These are phyloP conservation scores for Mikania micrantha DNA, from an alignment of 129 eudicot genomes.

Conservation along the genomic window DNA sequence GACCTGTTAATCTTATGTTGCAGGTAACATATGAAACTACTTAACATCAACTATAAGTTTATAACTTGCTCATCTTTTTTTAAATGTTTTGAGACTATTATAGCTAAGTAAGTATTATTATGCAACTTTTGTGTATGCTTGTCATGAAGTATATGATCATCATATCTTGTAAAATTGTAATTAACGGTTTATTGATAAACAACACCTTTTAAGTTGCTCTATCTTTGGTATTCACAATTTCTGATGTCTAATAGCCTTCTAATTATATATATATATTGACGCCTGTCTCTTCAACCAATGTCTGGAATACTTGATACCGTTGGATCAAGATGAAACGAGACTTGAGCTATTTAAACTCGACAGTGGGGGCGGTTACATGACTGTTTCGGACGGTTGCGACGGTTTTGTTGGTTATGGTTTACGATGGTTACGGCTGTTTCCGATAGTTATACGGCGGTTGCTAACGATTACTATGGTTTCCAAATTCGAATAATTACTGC, in stretches of 20 bases:
- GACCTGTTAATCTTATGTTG: conserved; percentile 96
- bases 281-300: too few species aligned
- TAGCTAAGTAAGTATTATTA: neutral
- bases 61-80: neutral
- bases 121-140: neutral
- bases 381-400: too few species aligned
- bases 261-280: too few species aligned
- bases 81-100: neutral
- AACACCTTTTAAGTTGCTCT: neutral
- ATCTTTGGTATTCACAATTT: neutral
- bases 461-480: too few species aligned
- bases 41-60: neutral
- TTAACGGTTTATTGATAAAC: neutral
- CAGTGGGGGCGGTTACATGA: too few species aligned
- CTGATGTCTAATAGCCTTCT: neutral
- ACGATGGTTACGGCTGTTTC: too few species aligned
- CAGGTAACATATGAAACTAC: conserved; percentile 45
- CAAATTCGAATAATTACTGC: too few species aligned
- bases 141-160: neutral
- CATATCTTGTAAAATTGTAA: neutral
- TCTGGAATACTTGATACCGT: too few species aligned
- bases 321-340: too few species aligned
- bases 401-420: too few species aligned
- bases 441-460: too few species aligned
- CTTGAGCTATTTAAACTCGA: too few species aligned